Evolutionary conservation across 805 yeast species (phyloP).

Genomic region (Wickerhamomyces silvicola): DNA sequence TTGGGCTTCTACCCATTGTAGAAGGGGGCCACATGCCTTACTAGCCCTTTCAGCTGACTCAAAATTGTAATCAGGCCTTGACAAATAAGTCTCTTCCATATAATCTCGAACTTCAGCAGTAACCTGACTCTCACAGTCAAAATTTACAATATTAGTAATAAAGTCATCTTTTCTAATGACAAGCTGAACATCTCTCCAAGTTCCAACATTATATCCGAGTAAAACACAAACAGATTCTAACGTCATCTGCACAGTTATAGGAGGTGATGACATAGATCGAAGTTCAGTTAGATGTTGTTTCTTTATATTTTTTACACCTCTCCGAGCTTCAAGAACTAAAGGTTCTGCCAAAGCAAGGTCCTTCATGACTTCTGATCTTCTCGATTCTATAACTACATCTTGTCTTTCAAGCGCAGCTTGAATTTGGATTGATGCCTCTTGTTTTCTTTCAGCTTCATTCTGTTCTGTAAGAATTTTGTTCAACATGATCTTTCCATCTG

Average conservation of each 20-base stretch:
- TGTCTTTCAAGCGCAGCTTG: slow-evolving; percentile 64
- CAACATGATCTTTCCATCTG: slow-evolving; percentile 65
- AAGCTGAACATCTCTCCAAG: slow-evolving; percentile 80
- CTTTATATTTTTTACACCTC: slow-evolving; percentile 87
- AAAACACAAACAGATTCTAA: slow-evolving; percentile 82
- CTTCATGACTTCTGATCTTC: slow-evolving; percentile 47
- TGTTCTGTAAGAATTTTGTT: slow-evolving; percentile 76
- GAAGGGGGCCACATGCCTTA: slow-evolving; percentile 89
- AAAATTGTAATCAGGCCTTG: slow-evolving; percentile 57
- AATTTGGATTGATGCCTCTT: slow-evolving; percentile 76
- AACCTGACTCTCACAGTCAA: slow-evolving; percentile 56
- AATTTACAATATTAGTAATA: slow-evolving; percentile 72
- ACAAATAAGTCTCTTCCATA: slow-evolving; percentile 56
- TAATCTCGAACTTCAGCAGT: slow-evolving; percentile 42
- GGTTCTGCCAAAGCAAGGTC: slow-evolving; percentile 82
- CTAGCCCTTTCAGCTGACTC: slow-evolving; percentile 82
- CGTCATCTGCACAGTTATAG: slow-evolving; percentile 76
- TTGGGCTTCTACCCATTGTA: slow-evolving; percentile 88
- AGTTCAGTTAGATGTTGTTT: slow-evolving; percentile 89
- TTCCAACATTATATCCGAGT: slow-evolving; percentile 58
- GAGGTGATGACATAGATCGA: slow-evolving; percentile 86
- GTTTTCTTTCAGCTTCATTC: slow-evolving; percentile 86
- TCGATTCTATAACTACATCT: slow-evolving; percentile 48
- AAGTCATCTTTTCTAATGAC: slow-evolving; percentile 84
- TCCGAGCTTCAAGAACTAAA: slow-evolving; percentile 73